A percentile compares a stretch with the other conserved stretches of the same genome.
Conservation (phyloP, 2,329 filamentous ascomycete genomes). For the Sporothrix protearum region DNA sequence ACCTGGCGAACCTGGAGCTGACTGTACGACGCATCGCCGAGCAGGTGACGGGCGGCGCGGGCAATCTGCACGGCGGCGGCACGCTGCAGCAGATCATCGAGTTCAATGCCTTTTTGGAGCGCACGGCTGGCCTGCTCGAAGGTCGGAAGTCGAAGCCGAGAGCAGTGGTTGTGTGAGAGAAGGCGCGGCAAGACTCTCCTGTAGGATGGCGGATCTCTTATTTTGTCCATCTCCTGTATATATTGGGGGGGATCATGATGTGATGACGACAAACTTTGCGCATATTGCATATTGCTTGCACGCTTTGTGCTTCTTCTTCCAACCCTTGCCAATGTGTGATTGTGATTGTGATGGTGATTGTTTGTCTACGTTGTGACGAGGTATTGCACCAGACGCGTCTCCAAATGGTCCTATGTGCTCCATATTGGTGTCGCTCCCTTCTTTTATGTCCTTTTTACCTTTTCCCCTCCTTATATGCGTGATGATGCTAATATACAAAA, state of each 20-base stretch:
- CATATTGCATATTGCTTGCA: background rate
- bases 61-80: slow-evolving; percentile 44
- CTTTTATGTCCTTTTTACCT: background rate
- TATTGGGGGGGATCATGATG: slow-evolving; percentile 1
- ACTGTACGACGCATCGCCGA: slow-evolving; percentile 53
- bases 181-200: background rate
- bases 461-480: slow-evolving; percentile 6
- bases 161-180: background rate
- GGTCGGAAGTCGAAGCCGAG: slow-evolving; percentile 17
- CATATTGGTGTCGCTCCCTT: background rate
- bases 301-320: background rate
- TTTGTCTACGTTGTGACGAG: background rate
- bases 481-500: slow-evolving; percentile 22
- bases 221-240: background rate
- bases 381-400: background rate
- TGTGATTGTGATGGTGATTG: too few species aligned
- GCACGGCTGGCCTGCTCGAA: slow-evolving; percentile 56
- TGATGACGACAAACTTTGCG: background rate
- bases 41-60: slow-evolving; percentile 49
- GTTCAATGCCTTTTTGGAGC: slow-evolving; percentile 62
- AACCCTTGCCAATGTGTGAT: background rate
- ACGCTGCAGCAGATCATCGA: slow-evolving; percentile 55
- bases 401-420: background rate
- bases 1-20: slow-evolving; percentile 56
- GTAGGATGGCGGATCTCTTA: background rate